A percentile compares a stretch with the other conserved stretches of the same genome.
phyloP scores from a whole-genome alignment of 371 early-diverging fungal genomes.

The Syncephalastrum racemosum region DNA sequence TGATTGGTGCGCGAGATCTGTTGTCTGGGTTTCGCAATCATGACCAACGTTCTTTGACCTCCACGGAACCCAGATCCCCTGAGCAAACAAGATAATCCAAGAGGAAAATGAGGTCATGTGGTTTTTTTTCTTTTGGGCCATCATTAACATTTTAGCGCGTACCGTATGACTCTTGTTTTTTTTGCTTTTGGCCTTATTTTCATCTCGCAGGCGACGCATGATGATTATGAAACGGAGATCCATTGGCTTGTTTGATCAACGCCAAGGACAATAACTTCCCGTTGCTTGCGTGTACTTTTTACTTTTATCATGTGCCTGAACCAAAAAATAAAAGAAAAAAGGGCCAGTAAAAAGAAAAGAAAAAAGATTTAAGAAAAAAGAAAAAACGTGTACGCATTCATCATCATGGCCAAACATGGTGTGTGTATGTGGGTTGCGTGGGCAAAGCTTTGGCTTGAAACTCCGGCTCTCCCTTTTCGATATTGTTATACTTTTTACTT shows the following conservation, averaged over 20 bases:
- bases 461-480: background rate
- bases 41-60: no score
- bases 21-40: no score
- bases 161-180: background rate
- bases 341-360: background rate
- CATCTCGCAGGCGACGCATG: background rate
- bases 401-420: background rate
- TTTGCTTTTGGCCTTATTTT: no score
- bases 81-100: no score
- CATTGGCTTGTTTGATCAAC: background rate
- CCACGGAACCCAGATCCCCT: no score
- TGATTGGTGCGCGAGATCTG: conserved; percentile 16
- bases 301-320: background rate
- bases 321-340: background rate
- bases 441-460: background rate
- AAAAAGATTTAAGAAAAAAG: conserved; percentile 3
- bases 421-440: background rate
- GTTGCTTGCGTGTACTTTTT: background rate
- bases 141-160: background rate
- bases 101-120: background rate
- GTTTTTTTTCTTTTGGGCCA: background rate
- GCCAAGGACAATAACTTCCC: no score
- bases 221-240: background rate
- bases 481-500: background rate
- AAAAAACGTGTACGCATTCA: background rate